Percentiles rank a stretch among this genome's conserved stretches.
Conservation (phyloP, 2,329 filamentous ascomycete species). For the Akanthomyces lecanii region DNA sequence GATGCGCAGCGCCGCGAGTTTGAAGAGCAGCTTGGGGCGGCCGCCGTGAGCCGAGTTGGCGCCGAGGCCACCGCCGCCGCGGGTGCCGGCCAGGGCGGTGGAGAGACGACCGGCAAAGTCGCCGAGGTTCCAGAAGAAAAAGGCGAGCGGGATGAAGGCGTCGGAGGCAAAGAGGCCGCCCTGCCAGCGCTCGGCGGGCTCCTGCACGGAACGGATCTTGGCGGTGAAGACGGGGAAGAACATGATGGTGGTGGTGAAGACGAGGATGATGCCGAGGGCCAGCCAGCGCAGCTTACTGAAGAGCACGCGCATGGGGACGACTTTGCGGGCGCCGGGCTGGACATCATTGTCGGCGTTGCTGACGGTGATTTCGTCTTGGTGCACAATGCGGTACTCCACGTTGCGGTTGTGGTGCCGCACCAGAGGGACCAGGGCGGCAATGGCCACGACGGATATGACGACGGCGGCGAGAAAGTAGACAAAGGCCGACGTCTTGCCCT, state of each 20-base stretch:
- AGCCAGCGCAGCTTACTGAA: conserved; percentile 77
- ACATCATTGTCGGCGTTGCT: conserved; percentile 46
- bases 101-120: conserved; percentile 74
- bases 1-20: conserved; percentile 59
- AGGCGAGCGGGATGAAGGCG: conserved; percentile 83
- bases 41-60: conserved; percentile 27
- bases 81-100: conserved; percentile 52
- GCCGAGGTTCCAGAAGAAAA: conserved; percentile 90
- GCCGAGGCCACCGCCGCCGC: conserved; percentile 48
- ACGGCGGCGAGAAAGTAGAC: conserved; percentile 90
- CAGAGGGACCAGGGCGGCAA: conserved; percentile 72
- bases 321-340: conserved; percentile 46
- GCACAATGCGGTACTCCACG: conserved; percentile 41
- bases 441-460: conserved; percentile 62
- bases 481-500: conserved; percentile 62
- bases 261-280: conserved; percentile 70
- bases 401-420: conserved; percentile 56
- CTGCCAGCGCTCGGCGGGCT: conserved; percentile 25
- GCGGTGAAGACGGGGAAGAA: conserved; percentile 89
- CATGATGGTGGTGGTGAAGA: conserved; percentile 88
- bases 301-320: conserved; percentile 56
- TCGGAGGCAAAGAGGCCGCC: conserved; percentile 63
- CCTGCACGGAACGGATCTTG: conserved; percentile 49
- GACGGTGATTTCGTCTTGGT: conserved; percentile 24
- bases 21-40: conserved; percentile 63